Evolutionary conservation across 2,329 filamentous ascomycete species (phyloP), one percentile per base, ranked within the genome.

Genomic region (Epichloe brachyelytri): DNA sequence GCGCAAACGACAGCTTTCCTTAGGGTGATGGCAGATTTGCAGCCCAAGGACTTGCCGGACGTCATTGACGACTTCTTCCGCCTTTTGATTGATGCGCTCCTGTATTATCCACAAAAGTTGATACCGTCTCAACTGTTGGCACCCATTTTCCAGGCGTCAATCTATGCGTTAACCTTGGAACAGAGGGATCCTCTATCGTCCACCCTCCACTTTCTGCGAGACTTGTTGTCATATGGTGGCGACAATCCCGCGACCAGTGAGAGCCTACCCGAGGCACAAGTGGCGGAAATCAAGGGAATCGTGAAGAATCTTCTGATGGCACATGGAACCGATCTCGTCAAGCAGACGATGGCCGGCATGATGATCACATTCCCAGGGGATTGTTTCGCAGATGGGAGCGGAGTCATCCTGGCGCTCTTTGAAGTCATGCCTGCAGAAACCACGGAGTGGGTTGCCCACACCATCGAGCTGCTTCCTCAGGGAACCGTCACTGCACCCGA

Each of bases 341-440:
- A 95, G 68, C 86, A 90, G 56, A 83, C 95, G 52, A 77, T 98
- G 71, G 93, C 90, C 1, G 93, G 93, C 54, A 95, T 98, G 90
- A 97, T 98, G 91, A 96, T 96, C 65, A 94, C 86, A 0, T 98
- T 98, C 70, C 94, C 93, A 0, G 81, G 87, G 43, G 93, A 97
- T 66, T 96, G 90, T 69, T 95, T 97, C 63, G 84, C 90, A 0
- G 93, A 98, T 63, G 90, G 89, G 15, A 95, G 88, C 46, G 90
- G 89, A 4, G 88, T 95, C n/a, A 71, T 98, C 49, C 80, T 98
- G 54, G 83, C 85, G 3, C 75, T 97, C 56, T 95, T 98, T 63
- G 85, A 95, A 65, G 72, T 97, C 40, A 74, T 94, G 62, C 93
- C 93, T 0, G 74, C 80, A 50, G 79, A 93, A 62, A 88, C 89